These are phyloP conservation scores for Pulveroboletus sp. DNA, from an alignment of 768 basidiomycete genomes.

Conservation along the genomic window DNA sequence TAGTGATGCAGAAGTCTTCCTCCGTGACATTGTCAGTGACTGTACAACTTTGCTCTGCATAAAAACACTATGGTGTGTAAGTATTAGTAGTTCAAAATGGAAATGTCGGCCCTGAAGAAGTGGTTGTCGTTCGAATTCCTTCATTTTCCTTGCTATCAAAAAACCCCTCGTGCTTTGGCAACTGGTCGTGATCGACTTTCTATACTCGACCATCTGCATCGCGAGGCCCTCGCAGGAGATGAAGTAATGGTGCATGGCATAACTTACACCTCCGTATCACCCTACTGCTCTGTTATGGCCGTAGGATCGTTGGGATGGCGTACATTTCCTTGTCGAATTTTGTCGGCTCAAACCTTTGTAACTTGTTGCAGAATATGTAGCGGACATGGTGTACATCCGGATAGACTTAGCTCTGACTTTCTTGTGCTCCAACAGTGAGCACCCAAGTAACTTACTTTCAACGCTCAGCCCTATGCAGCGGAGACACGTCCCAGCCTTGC, in stretches of 20 bases:
- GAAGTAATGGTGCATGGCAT: slow-evolving; percentile 87
- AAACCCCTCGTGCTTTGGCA: slow-evolving; percentile 46
- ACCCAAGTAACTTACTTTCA: no score
- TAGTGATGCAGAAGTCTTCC: background rate
- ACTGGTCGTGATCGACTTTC: slow-evolving; percentile 37
- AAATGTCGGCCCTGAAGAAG: slow-evolving; percentile 39
- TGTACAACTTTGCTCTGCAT: background rate
- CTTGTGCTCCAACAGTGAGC: no score
- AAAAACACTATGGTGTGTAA: no score
- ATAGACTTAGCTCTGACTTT: no score
- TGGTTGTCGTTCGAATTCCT: background rate
- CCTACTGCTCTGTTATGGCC: slow-evolving; percentile 54
- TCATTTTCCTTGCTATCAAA: background rate
- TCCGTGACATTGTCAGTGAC: no score
- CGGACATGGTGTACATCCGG: no score
- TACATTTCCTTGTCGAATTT: slow-evolving; percentile 44
- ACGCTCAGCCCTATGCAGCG: no score
- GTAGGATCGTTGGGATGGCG: slow-evolving; percentile 84
- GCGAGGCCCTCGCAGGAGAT: slow-evolving; percentile 83
- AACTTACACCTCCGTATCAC: slow-evolving; percentile 87
- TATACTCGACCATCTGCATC: slow-evolving; percentile 40
- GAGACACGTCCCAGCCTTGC: no score
- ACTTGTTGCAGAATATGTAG: no score
- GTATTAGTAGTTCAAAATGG: no score
- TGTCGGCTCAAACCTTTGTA: no score